These are phyloP conservation scores for Periglandula ipomoeae DNA, from an alignment of 2,329 filamentous ascomycete genomes.

Conservation along the genomic window DNA sequence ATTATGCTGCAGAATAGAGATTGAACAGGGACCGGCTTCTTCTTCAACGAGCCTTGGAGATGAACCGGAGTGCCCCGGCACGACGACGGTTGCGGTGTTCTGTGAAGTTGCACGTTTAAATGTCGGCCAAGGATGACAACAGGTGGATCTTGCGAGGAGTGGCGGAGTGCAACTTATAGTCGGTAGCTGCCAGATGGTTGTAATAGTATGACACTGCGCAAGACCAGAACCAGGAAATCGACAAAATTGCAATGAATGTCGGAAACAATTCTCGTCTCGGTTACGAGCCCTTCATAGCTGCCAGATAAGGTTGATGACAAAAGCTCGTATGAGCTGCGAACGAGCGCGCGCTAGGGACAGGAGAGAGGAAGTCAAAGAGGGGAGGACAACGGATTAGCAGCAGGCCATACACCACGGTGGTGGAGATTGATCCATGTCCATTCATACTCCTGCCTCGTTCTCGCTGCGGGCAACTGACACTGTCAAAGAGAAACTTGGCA, in stretches of 20 bases:
- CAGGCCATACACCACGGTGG: not conserved
- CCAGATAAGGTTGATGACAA: not conserved
- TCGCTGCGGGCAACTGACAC: too few relatives aligned
- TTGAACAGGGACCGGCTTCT: not conserved
- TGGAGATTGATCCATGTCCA: not conserved
- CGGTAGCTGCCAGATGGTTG: too few relatives aligned
- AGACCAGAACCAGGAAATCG: not conserved
- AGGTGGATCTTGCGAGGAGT: not conserved
- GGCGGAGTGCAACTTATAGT: not conserved
- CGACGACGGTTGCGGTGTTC: not conserved
- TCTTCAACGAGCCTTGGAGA: not conserved
- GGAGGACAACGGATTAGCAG: not conserved
- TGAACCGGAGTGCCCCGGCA: not conserved
- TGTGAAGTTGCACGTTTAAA: not conserved
- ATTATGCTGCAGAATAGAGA: not conserved
- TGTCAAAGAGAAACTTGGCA: too few relatives aligned
- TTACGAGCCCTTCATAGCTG: conserved; percentile 8
- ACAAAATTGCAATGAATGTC: not conserved
- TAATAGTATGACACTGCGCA: not conserved
- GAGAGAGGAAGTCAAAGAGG: not conserved
- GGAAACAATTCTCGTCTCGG: not conserved
- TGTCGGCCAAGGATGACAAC: not conserved
- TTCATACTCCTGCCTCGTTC: too few relatives aligned
- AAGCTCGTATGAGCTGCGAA: not conserved
- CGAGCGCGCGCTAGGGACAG: not conserved